Conservation (phyloP, 2,329 filamentous ascomycete species). For the Pseudocercospora fijiensis region DNA sequence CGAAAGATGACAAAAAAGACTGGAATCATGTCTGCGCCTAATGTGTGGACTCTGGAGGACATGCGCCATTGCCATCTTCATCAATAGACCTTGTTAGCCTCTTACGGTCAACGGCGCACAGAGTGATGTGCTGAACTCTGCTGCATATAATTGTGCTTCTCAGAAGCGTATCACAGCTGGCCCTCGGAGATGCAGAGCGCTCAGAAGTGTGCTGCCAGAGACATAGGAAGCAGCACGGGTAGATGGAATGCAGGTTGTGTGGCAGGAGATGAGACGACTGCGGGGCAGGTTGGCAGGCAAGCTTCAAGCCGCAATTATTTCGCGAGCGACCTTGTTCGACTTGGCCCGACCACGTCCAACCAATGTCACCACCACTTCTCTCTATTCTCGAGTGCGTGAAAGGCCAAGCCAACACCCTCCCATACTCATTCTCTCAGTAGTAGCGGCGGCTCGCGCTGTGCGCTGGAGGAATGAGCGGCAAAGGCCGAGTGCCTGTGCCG, state of each 20-base stretch:
- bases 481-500: slow-evolving; percentile 59
- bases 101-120: neutral
- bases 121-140: neutral
- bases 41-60: neutral
- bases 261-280: neutral
- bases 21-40: neutral
- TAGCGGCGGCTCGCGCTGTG: neutral
- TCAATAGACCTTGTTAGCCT: too few species aligned
- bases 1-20: neutral
- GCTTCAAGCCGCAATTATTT: neutral
- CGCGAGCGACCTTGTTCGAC: neutral
- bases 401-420: neutral
- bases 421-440: neutral
- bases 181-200: neutral
- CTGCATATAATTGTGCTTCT: neutral
- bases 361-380: neutral
- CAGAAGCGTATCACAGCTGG: neutral
- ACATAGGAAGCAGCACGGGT: neutral
- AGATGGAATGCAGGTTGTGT: neutral
- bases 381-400: neutral
- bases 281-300: neutral
- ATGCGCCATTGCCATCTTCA: neutral
- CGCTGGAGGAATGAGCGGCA: slow-evolving; percentile 43
- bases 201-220: neutral
- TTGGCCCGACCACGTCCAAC: neutral